Percentiles rank a stretch among this genome's conserved stretches.
Evolutionary conservation across 179 eudicot species (phyloP).

Genomic region (Vitellaria paradoxa): DNA sequence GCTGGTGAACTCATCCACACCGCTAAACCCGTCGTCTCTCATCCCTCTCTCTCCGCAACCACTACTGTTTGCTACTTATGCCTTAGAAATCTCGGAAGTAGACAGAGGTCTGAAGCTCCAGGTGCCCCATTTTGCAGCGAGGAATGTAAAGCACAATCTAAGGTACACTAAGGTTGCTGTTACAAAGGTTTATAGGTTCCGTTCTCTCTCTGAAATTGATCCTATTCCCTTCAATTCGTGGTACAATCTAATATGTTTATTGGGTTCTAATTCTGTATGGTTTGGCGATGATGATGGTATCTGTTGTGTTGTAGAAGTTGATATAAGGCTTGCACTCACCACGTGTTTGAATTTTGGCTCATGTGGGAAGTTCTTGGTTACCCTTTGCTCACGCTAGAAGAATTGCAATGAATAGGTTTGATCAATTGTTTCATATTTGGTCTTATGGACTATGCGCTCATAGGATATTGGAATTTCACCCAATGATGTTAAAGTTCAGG

Average conservation of each 20-base stretch:
- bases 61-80: slow-evolving; percentile 64
- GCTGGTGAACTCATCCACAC: slow-evolving; percentile 82
- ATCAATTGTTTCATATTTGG: no score
- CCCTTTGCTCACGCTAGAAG: background rate
- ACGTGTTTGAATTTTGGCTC: slow-evolving; percentile 35
- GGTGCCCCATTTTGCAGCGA: slow-evolving; percentile 48
- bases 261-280: background rate
- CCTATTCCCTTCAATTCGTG: background rate
- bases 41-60: slow-evolving; percentile 55
- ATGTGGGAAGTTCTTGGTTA: background rate
- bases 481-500: no score
- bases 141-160: slow-evolving; percentile 50
- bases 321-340: slow-evolving; percentile 16
- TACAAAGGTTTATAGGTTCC: background rate
- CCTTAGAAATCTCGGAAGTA: slow-evolving; percentile 33
- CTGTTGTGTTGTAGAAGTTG: background rate
- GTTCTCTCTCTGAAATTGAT: background rate
- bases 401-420: no score
- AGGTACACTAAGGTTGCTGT: slow-evolving; percentile 32
- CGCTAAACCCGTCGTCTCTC: slow-evolving; percentile 68
- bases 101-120: slow-evolving; percentile 6
- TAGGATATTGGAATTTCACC: no score
- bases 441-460: no score
- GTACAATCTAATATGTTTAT: background rate
- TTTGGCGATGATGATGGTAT: background rate